A percentile compares a stretch with the other conserved stretches of the same genome.
Evolutionary conservation across 108 stramenopile genomes (phyloP).

Genomic region (Seminavis robusta): DNA sequence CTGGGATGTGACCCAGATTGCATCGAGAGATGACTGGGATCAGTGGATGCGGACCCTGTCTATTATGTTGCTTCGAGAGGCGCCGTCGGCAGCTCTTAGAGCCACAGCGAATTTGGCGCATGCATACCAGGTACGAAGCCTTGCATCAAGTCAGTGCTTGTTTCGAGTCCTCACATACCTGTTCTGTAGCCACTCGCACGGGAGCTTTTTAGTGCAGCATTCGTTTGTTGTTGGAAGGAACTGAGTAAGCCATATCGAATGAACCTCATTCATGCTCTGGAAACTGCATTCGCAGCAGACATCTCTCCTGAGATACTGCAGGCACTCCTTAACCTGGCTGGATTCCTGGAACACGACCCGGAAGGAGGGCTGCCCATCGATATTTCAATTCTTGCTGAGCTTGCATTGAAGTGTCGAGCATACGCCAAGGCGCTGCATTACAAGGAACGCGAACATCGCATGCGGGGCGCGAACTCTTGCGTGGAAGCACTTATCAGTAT

Average conservation of each 20-base stretch:
- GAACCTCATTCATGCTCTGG: constrained; percentile 78
- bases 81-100: constrained; percentile 91
- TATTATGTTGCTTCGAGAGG: constrained; percentile 93
- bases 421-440: constrained; percentile 96
- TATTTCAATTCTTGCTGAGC: constrained; percentile 82
- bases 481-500: constrained; percentile 94
- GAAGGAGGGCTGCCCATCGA: constrained; percentile 91
- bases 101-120: constrained; percentile 89
- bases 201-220: constrained; percentile 96
- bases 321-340: constrained; percentile 92
- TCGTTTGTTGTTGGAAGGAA: constrained; percentile 94
- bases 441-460: constrained; percentile 89
- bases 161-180: too few species aligned
- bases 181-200: constrained; percentile 91
- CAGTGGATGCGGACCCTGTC: constrained; percentile 95
- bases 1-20: constrained; percentile 91
- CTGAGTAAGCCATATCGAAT: constrained; percentile 67
- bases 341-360: constrained; percentile 97
- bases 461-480: constrained; percentile 53
- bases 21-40: constrained; percentile 93
- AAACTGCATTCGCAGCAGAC: constrained; percentile 82
- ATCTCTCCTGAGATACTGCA: constrained; percentile 94
- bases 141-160: too few species aligned
- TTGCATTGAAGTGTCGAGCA: constrained; percentile 94
- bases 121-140: constrained; percentile 91